phyloP scores from a whole-genome alignment of 2,329 filamentous ascomycete genomes.

The Penicillium verrucosum region DNA sequence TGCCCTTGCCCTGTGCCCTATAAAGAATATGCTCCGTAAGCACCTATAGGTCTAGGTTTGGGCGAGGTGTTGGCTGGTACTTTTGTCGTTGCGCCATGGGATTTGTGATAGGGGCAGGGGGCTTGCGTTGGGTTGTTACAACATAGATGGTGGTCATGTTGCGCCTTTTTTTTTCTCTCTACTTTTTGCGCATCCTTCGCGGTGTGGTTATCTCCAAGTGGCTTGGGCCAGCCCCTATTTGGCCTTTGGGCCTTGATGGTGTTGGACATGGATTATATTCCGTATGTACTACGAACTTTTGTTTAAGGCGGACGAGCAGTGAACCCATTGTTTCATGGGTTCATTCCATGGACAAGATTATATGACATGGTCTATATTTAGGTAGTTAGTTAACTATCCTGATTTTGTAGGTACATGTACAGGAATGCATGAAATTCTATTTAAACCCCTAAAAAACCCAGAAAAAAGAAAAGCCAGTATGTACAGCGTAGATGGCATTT shows the following conservation, averaged over 20 bases:
- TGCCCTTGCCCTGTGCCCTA: constrained; percentile 30
- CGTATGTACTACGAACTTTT: neutral
- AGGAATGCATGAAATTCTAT: neutral
- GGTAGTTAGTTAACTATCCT: neutral
- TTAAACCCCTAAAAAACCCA: neutral
- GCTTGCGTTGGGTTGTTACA: neutral
- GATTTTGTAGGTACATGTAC: neutral
- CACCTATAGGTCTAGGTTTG: neutral
- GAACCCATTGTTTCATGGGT: neutral
- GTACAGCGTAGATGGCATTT: neutral
- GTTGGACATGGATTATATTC: neutral
- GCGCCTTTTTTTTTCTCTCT: neutral
- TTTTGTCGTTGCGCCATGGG: neutral
- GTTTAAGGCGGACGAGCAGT: neutral
- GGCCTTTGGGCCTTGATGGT: neutral
- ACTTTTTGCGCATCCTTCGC: neutral
- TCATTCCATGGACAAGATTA: neutral
- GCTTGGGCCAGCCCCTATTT: neutral
- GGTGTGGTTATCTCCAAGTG: neutral
- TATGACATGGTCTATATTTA: neutral
- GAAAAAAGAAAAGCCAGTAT: neutral
- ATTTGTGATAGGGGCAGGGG: neutral
- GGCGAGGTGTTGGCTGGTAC: neutral
- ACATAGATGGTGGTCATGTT: neutral
- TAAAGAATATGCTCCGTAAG: neutral